Conservation (phyloP, 768 basidiomycete species). For the Rubroboletus satanas region DNA sequence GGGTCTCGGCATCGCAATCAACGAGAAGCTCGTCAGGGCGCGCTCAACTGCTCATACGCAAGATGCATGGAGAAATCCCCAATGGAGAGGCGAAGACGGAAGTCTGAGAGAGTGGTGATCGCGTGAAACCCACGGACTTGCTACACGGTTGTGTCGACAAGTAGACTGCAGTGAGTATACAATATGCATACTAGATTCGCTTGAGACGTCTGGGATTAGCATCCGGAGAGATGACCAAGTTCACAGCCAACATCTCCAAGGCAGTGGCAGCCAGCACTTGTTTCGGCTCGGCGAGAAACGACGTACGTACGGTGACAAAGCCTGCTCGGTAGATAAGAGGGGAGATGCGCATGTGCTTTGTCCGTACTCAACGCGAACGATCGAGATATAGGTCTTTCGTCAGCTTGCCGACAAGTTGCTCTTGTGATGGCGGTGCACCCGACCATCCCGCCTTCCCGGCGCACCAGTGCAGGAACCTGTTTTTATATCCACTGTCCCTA, state of each 20-base stretch:
- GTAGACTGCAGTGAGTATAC: neutral
- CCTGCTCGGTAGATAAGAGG: constrained; percentile 4
- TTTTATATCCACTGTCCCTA: neutral
- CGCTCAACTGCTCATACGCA: constrained; percentile 10
- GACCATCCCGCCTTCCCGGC: constrained; percentile 11
- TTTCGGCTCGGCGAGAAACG: constrained; percentile 7
- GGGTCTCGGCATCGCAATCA: constrained; percentile 59
- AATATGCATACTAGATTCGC: neutral
- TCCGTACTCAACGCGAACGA: neutral
- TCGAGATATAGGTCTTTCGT: neutral
- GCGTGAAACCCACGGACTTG: neutral
- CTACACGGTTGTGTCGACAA: neutral
- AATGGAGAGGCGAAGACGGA: constrained; percentile 55
- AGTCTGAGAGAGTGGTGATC: constrained; percentile 51
- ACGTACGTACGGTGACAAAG: neutral
- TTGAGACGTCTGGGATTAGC: neutral
- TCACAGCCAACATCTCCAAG: neutral
- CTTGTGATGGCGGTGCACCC: too few relatives aligned
- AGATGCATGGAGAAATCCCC: constrained; percentile 32
- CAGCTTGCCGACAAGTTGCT: too few relatives aligned
- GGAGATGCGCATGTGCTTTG: neutral
- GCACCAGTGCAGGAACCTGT: constrained; percentile 10
- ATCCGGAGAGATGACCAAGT: neutral
- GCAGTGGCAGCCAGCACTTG: neutral
- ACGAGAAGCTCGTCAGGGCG: constrained; percentile 51